Percentiles rank a stretch among this genome's conserved stretches.
Evolutionary conservation across 1,284 basidiomycete genomes (phyloP).

Genomic region (Porogramme epimiltina): DNA sequence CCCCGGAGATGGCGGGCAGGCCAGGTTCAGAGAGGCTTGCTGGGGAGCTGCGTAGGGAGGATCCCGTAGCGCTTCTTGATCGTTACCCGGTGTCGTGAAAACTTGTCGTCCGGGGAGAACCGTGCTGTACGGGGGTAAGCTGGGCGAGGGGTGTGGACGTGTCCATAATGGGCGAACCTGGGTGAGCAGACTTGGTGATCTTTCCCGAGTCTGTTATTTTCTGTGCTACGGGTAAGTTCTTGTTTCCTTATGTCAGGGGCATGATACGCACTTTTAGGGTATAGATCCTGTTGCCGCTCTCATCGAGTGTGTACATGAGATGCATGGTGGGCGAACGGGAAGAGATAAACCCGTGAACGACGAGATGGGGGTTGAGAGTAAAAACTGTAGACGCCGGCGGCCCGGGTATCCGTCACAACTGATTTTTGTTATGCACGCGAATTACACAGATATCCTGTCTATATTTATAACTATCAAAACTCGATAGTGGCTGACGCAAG

Average conservation of each 20-base stretch:
- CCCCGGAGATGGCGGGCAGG: no score
- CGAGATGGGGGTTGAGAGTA: not conserved
- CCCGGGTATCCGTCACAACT: not conserved
- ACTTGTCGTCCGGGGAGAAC: conserved; percentile 98
- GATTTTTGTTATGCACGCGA: no score
- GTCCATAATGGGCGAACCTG: conserved; percentile 57
- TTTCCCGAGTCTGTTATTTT: conserved; percentile 82
- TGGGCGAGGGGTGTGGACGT: not conserved
- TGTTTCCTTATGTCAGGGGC: no score
- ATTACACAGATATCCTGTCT: no score
- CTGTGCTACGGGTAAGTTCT: no score
- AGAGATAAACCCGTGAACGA: not conserved
- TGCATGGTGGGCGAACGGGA: conserved; percentile 63
- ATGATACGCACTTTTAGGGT: conserved; percentile 85
- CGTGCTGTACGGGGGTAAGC: conserved; percentile 60
- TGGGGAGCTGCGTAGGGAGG: conserved; percentile 87
- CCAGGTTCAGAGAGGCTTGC: conserved; percentile 72
- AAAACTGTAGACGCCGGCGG: not conserved
- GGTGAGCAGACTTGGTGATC: conserved; percentile 92
- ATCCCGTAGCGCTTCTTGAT: conserved; percentile 91
- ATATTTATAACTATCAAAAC: no score
- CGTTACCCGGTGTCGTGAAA: conserved; percentile 92
- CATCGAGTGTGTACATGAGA: conserved; percentile 90
- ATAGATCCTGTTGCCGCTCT: conserved; percentile 80
- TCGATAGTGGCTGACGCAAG: no score